These are phyloP conservation scores for Backusella westeae DNA, from an alignment of 192 early-diverging fungal genomes.

Conservation along the genomic window DNA sequence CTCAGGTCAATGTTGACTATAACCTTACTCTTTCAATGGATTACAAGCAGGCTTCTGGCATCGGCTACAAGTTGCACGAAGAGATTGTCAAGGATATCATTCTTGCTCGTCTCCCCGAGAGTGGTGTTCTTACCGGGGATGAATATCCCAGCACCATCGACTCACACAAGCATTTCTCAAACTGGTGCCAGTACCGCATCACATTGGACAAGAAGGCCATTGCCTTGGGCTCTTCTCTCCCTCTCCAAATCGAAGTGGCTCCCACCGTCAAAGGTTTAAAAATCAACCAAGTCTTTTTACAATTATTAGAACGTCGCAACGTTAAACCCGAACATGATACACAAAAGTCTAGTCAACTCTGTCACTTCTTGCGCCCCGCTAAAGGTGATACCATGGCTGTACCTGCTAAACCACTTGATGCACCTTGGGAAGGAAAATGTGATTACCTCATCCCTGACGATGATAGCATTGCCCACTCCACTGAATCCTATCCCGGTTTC, in stretches of 20 bases:
- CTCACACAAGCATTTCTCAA: neutral
- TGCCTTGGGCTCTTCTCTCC: neutral
- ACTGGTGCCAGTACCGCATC: conserved; percentile 17
- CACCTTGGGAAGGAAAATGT: neutral
- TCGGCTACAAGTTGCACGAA: neutral
- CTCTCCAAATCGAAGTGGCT: neutral
- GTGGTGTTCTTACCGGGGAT: neutral
- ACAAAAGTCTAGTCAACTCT: neutral
- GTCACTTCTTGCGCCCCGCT: neutral
- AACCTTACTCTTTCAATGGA: neutral
- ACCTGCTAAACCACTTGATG: neutral
- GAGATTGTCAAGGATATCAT: neutral
- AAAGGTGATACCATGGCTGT: neutral
- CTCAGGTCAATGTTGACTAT: conserved; percentile 4
- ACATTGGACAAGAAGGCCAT: neutral
- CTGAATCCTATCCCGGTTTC: neutral
- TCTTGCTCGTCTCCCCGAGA: conserved; percentile 7
- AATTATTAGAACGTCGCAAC: conserved; percentile 8
- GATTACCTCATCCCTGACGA: conserved; percentile 1
- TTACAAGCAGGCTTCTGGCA: neutral
- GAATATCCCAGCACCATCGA: neutral
- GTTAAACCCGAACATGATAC: neutral
- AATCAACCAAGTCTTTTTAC: conserved; percentile 14
- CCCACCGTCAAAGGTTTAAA: neutral
- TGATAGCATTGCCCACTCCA: neutral